Base-by-base conservation (phyloP, 2,329 filamentous ascomycete species). In the Davidsoniella eucalypti region DNA sequence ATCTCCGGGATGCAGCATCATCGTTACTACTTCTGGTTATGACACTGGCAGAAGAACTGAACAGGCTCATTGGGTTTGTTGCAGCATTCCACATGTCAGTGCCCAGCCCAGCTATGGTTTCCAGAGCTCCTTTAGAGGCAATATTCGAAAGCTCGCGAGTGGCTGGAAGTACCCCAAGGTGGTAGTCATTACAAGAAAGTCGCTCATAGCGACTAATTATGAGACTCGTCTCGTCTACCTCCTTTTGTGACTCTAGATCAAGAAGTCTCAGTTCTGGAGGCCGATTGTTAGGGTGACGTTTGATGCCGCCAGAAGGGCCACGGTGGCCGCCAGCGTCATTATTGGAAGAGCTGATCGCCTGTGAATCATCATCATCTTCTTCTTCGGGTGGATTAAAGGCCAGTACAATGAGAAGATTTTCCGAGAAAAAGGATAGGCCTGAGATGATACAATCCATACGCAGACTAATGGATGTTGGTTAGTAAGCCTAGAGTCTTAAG, bases 391-490 rank as follows among this genome's bases (percentile, higher is more conserved):
- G 81, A 59, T 87, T 80, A 66, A 93, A 95, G 61, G 88, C 88
- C 67, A 98, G 82, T 59, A 96, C 83, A 59, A 94, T 76, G 64
- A 98, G 74, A 57, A 94, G 73, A 61, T 78, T 92, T 62, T 87
- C 86, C 62, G 87, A 94, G 78, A 95, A 96, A 66, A 98, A 74
- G 56, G 90, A 93, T 65, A 98, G 83, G 60, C 92, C 92, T 62
- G 92, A 94, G 70, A 98, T 87, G 64, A 94, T 87, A 71, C 92
- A 96, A 69, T 98, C 92, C 66, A 92, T 94, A 60, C 87, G 84
- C 66, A 96, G 76, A 66, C 83, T 88, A 56, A 55, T n/a, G 21
- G 61, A 66, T 57, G 66, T 46, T 6, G 26, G 39, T 47, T 17
- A 26, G 2, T 12, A 16, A n/a, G 12, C 26, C 39, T 23, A 16